Evolutionary conservation across 306 rosid species (phyloP), one percentile per base, ranked within the genome.

Genomic region (Trichosanthes truncata): DNA sequence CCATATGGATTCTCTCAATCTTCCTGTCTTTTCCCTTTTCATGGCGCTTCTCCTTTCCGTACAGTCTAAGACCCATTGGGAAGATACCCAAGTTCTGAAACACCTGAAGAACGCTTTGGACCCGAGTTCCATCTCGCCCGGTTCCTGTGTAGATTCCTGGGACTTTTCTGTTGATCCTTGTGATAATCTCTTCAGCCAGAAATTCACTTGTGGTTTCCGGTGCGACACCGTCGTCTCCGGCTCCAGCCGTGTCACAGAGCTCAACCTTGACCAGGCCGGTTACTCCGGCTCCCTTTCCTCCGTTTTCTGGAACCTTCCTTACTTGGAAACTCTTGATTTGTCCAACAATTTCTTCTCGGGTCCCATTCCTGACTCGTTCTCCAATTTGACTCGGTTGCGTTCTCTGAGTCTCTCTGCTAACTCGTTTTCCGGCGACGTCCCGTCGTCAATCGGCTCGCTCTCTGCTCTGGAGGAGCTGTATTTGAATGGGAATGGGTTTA

Each of bases 261-360:
- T 94, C 86, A 78, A 56, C 11, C 98, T 94, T 49, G 97, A 94
- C 86, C 95, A 91, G 23, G 95, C 96, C 0, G 97, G 97, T 59
- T 94, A 94, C 84, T 11, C 89, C 7, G 93, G 88, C 1, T 79
- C 90, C 0, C 81, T 92, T 65, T 17, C 90, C 45, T 67, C 90
- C 57, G 57, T 86, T 38, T 80, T 89, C 5, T 88, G 87, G 89
- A 82, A 83, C 86, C 89, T 90, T n/a, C 97, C 97, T 14, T 89
- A 82, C 80, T 81, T 92, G 5, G 67, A 95, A 84, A 86, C 86
- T n/a, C 90, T 92, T 2, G 98, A 95, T 53, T 40, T 91, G 65
- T 89, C 97, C 1, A 77, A 80, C 76, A 95, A 95, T 81, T 84
- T 61, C 89, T 91, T 95, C 82, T 82, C 92, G 2, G 97, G 97